phyloP scores from a whole-genome alignment of 2,329 filamentous ascomycete species.

The Teratosphaeria destructans region DNA sequence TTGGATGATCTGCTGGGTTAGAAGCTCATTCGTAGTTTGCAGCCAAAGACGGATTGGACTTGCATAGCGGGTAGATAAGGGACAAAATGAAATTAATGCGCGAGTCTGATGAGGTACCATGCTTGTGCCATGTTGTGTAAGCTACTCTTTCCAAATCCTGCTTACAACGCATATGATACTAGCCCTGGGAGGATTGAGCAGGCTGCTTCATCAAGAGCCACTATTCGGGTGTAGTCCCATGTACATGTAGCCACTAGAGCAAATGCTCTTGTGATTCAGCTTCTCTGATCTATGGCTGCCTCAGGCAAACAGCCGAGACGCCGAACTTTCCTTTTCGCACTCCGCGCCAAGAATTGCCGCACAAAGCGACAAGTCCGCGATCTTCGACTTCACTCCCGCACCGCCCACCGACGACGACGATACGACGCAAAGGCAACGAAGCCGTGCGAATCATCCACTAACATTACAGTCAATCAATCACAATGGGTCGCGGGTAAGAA shows the following conservation, averaged over 20 bases:
- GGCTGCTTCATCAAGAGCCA: too few species aligned
- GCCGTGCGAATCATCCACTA: background rate
- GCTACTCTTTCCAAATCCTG: too few species aligned
- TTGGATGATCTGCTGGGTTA: constrained; percentile 38
- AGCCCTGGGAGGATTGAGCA: too few species aligned
- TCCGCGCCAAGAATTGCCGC: background rate
- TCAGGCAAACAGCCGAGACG: background rate
- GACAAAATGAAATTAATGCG: background rate
- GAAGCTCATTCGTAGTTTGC: background rate
- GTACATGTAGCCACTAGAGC: too few species aligned
- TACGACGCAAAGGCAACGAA: constrained; percentile 1
- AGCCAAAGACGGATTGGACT: background rate
- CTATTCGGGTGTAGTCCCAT: too few species aligned
- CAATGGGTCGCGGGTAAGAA: background rate
- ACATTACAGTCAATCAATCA: background rate
- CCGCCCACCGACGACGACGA: background rate
- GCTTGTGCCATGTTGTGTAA: too few species aligned
- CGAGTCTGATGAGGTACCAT: background rate
- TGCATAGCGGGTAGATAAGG: background rate
- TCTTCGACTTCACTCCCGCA: background rate
- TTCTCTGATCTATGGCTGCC: background rate
- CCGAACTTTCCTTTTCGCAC: background rate
- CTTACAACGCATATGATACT: too few species aligned
- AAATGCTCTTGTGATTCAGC: too few species aligned
- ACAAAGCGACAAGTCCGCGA: background rate